Conservation (phyloP, 352 stramenopile species). For the Halophytophthora batemanensis region DNA sequence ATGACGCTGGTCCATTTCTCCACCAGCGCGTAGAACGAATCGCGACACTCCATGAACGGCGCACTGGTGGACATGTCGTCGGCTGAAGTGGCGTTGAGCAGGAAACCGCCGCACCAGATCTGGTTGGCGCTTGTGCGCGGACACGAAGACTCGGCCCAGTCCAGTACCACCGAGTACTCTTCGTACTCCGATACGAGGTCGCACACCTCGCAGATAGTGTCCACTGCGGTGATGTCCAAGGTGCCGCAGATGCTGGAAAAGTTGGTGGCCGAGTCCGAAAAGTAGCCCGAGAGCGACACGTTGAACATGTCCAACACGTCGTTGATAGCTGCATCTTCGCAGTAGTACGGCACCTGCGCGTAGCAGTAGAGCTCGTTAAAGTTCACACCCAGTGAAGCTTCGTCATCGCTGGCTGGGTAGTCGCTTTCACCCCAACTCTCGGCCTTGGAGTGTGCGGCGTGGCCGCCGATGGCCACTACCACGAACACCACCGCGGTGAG, state of each 20-base stretch:
- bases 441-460: constrained; percentile 55
- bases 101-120: constrained; percentile 67
- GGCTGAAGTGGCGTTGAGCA: constrained; percentile 43
- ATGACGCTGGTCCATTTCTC: constrained; percentile 68
- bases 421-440: constrained; percentile 32
- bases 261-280: constrained; percentile 38
- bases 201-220: constrained; percentile 61
- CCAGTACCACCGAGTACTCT: constrained; percentile 56
- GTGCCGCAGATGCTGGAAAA: constrained; percentile 49
- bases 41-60: constrained; percentile 68
- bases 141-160: constrained; percentile 66
- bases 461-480: constrained; percentile 54
- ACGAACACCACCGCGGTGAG: constrained; percentile 61
- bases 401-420: constrained; percentile 46
- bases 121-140: constrained; percentile 48
- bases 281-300: constrained; percentile 36
- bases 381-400: constrained; percentile 55
- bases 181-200: constrained; percentile 48
- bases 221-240: constrained; percentile 38
- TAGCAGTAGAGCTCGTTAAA: constrained; percentile 85
- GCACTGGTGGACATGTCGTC: constrained; percentile 39
- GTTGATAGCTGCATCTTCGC: constrained; percentile 38
- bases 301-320: constrained; percentile 58
- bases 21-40: constrained; percentile 57
- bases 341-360: constrained; percentile 80